Evolutionary conservation across 306 rosid genomes (phyloP).

Genomic region (Quercus aquifolioides): DNA sequence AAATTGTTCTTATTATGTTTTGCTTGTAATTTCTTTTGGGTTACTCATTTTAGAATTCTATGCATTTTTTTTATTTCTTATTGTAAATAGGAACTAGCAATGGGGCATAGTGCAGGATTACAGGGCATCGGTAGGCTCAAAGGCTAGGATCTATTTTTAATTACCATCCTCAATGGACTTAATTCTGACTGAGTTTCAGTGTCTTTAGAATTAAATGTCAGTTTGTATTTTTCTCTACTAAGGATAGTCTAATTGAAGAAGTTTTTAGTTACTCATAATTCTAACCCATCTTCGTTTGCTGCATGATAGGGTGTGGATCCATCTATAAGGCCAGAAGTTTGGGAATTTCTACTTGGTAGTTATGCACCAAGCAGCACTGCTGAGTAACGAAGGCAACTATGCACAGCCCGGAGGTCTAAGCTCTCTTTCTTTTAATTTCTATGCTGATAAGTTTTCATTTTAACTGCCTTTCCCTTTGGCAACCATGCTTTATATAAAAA

Average conservation of each 20-base stretch:
- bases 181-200: background rate
- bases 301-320: slow-evolving; percentile 82
- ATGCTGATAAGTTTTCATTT: background rate
- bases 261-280: slow-evolving; percentile 21
- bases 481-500: background rate
- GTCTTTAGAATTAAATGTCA: background rate
- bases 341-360: slow-evolving; percentile 97
- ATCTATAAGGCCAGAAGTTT: slow-evolving; percentile 79
- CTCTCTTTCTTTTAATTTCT: slow-evolving; percentile 1
- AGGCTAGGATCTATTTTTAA: background rate
- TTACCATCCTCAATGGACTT: background rate
- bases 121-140: background rate
- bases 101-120: background rate
- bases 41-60: background rate
- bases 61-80: background rate
- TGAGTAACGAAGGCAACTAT: slow-evolving; percentile 60
- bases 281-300: slow-evolving; percentile 17
- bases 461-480: background rate
- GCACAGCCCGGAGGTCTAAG: slow-evolving; percentile 77
- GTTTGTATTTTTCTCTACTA: background rate
- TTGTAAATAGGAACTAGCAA: background rate
- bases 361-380: slow-evolving; percentile 73
- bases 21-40: background rate
- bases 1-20: background rate
- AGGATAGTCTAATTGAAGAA: background rate